These are phyloP conservation scores for Saccharomycopsis fibuligera DNA, from an alignment of 805 yeast genomes.

Conservation along the genomic window DNA sequence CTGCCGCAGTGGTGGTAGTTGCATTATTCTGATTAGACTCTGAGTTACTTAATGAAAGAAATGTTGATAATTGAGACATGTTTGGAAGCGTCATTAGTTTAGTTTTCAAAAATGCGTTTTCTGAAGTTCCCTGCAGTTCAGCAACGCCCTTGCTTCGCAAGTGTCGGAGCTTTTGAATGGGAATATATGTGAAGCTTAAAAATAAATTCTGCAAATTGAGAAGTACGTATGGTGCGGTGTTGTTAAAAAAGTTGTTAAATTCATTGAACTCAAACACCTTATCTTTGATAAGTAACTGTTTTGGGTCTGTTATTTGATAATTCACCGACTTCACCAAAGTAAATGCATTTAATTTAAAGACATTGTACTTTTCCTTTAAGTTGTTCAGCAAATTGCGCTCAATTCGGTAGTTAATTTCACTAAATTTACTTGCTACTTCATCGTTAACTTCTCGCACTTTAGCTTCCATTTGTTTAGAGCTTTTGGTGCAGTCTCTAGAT, in stretches of 20 bases:
- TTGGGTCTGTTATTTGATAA: conserved; percentile 14
- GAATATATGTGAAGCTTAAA: conserved; percentile 30
- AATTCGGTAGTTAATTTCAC: not conserved
- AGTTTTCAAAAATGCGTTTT: conserved; percentile 24
- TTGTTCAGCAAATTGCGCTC: not conserved
- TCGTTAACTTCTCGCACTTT: not conserved
- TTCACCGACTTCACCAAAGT: conserved; percentile 24
- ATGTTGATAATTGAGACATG: conserved; percentile 36
- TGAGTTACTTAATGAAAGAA: conserved; percentile 22
- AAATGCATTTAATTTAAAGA: conserved; percentile 24
- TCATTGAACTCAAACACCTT: conserved; percentile 27
- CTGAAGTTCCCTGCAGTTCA: not conserved
- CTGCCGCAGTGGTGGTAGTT: not conserved
- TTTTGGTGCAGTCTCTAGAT: too few relatives aligned
- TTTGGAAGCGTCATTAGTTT: conserved; percentile 34
- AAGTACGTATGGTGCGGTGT: conserved; percentile 39
- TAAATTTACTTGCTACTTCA: not conserved
- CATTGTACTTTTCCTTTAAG: conserved; percentile 16
- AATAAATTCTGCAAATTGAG: conserved; percentile 37
- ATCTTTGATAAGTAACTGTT: conserved; percentile 4
- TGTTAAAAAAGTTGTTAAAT: conserved; percentile 29
- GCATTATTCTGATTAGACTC: not conserved
- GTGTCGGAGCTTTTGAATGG: too few relatives aligned
- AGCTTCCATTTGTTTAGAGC: too few relatives aligned
- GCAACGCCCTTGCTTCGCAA: conserved; percentile 5